Conservation (phyloP, 2,329 filamentous ascomycete species). For the Pseudogymnoascus destructans region DNA sequence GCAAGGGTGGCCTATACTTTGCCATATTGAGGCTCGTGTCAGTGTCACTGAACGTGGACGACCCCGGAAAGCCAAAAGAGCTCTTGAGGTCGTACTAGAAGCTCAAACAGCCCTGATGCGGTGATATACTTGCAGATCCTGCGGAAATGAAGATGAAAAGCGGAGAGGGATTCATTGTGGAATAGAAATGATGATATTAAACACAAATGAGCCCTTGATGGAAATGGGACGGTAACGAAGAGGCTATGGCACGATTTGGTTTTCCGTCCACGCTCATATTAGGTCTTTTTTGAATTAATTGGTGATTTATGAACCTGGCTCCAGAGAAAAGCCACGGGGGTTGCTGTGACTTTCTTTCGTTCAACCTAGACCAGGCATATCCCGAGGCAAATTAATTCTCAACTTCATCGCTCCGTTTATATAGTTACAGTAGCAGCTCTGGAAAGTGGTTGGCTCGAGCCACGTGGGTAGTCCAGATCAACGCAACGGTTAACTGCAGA, state of each 20-base stretch:
- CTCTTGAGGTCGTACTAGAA: neutral
- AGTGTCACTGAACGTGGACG: neutral
- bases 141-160: neutral
- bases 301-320: neutral
- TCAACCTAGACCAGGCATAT: neutral
- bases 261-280: neutral
- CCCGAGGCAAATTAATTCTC: neutral
- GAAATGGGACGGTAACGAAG: neutral
- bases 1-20: neutral
- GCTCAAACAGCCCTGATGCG: neutral
- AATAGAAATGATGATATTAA: neutral
- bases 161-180: neutral
- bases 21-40: neutral
- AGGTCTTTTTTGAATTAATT: neutral
- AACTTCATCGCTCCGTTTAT: neutral
- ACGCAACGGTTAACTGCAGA: slow-evolving; percentile 1
- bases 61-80: slow-evolving; percentile 3
- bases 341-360: neutral
- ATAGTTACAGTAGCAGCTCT: neutral
- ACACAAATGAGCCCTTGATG: slow-evolving; percentile 1
- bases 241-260: neutral
- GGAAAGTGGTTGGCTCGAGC: neutral
- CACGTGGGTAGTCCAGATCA: neutral
- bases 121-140: neutral
- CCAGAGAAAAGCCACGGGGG: neutral